A percentile compares a stretch with the other conserved stretches of the same genome.
Conservation (phyloP, 2,329 filamentous ascomycete species). For the Diaporthe humulicola region DNA sequence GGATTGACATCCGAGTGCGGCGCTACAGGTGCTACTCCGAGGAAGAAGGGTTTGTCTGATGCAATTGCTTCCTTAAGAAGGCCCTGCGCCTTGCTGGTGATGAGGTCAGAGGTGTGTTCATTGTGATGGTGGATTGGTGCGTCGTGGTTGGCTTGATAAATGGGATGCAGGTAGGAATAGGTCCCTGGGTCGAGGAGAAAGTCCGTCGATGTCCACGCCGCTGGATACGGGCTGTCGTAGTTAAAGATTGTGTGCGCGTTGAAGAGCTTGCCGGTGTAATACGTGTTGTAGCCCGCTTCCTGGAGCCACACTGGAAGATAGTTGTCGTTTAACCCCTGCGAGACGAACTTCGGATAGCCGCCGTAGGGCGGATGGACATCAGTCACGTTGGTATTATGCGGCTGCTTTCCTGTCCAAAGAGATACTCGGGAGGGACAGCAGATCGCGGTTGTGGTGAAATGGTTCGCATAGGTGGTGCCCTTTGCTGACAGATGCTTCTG, state of each 20-base stretch:
- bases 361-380: constrained; percentile 57
- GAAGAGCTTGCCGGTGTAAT: constrained; percentile 69
- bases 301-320: constrained; percentile 67
- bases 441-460: constrained; percentile 76
- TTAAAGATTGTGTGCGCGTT: constrained; percentile 63
- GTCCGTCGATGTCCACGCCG: constrained; percentile 68
- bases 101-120: constrained; percentile 67
- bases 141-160: constrained; percentile 70
- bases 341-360: constrained; percentile 65
- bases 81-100: constrained; percentile 63
- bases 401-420: constrained; percentile 74
- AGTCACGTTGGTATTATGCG: constrained; percentile 69
- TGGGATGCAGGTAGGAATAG: constrained; percentile 76
- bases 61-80: constrained; percentile 67
- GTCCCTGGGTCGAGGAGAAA: constrained; percentile 76
- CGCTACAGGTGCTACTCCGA: constrained; percentile 70
- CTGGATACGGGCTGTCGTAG: constrained; percentile 63
- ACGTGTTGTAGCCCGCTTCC: constrained; percentile 63
- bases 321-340: constrained; percentile 62
- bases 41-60: constrained; percentile 68
- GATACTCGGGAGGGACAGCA: constrained; percentile 78
- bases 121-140: constrained; percentile 67
- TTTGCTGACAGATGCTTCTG: constrained; percentile 68
- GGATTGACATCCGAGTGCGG: constrained; percentile 66
- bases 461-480: constrained; percentile 71